A percentile compares a stretch with the other conserved stretches of the same genome.
Evolutionary conservation across 768 basidiomycete species (phyloP).

Genomic region (Saitozyma sp.): DNA sequence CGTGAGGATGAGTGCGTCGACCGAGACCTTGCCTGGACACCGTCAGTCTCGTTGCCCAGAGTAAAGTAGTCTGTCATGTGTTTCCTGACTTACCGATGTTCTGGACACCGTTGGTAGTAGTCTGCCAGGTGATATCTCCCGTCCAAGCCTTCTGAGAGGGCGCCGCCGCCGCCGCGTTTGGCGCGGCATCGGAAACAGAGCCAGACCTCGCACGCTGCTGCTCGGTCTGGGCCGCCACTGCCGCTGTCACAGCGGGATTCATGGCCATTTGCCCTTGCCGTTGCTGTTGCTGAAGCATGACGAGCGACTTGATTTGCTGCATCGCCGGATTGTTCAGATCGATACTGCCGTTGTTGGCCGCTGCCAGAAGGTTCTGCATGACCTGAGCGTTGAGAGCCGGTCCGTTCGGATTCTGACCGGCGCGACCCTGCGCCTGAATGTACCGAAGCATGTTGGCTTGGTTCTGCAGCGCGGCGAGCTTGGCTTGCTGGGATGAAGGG

Average conservation of each 20-base stretch:
- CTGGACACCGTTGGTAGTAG: neutral
- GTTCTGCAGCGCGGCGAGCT: neutral
- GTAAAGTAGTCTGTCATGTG: neutral
- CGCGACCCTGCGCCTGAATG: conserved; percentile 2
- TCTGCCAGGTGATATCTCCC: conserved; percentile 1
- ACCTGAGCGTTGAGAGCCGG: conserved; percentile 20
- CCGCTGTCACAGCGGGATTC: conserved; percentile 16
- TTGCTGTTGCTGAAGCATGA: conserved; percentile 21
- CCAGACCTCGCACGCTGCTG: neutral
- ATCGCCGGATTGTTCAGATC: conserved; percentile 21
- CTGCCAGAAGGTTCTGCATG: conserved; percentile 25
- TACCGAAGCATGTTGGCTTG: neutral
- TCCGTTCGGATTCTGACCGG: conserved; percentile 14
- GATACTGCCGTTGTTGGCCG: conserved; percentile 19
- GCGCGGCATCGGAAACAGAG: neutral
- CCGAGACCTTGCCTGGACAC: neutral
- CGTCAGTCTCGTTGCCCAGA: neutral
- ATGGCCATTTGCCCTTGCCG: conserved; percentile 13
- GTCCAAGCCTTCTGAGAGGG: neutral
- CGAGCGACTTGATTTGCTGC: conserved; percentile 21
- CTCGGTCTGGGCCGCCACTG: conserved; percentile 4
- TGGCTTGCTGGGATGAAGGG: neutral
- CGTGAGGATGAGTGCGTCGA: neutral
- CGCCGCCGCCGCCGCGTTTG: neutral
- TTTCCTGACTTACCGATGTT: neutral